These are phyloP conservation scores for Nevesoporus exiguus DNA, from an alignment of 768 basidiomycete genomes.

Conservation along the genomic window DNA sequence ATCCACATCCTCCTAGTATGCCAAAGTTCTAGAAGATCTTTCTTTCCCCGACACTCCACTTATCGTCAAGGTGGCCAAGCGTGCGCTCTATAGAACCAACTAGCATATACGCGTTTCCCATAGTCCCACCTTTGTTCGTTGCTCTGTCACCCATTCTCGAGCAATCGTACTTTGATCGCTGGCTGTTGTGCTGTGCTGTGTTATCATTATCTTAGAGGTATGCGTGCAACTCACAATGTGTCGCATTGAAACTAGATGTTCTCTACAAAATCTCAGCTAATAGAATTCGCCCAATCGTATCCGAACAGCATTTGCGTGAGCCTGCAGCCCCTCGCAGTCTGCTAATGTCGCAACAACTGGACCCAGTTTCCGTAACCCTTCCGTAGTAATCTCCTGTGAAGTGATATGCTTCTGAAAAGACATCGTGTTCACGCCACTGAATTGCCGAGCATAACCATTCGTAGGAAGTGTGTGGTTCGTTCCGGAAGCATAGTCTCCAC, in stretches of 20 bases:
- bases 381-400: constrained; percentile 83
- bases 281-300: constrained; percentile 53
- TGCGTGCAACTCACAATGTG: constrained; percentile 2
- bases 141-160: constrained; percentile 11
- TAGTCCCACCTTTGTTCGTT: constrained; percentile 10
- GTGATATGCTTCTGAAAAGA: constrained; percentile 99
- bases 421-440: constrained; percentile 94
- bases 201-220: constrained; percentile 15
- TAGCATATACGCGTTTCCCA: constrained; percentile 34
- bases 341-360: constrained; percentile 88
- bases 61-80: constrained; percentile 93
- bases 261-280: background rate
- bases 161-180: constrained; percentile 15
- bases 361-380: constrained; percentile 74
- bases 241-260: background rate
- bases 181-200: constrained; percentile 5
- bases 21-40: constrained; percentile 81
- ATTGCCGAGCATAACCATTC: constrained; percentile 95
- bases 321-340: constrained; percentile 91
- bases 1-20: constrained; percentile 56
- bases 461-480: constrained; percentile 98
- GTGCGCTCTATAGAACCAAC: constrained; percentile 86
- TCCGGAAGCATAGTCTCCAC: constrained; percentile 97
- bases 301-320: constrained; percentile 94
- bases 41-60: constrained; percentile 92